Evolutionary conservation across 1,139 yeast species (phyloP).

Genomic region (Sugiyamaella neomexicana): DNA sequence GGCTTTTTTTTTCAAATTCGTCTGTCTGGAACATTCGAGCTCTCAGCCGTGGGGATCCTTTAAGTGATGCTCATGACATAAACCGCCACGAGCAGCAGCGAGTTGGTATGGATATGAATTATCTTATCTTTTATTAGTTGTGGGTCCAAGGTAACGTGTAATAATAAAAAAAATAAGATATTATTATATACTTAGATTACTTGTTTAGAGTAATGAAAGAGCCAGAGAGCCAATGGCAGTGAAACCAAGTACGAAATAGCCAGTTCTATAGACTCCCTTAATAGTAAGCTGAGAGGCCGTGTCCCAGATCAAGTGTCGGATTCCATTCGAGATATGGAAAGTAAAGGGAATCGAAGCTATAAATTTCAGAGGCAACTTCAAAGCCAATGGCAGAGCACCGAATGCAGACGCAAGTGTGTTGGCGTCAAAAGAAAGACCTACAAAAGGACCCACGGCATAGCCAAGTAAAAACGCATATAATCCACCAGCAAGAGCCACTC

Average conservation of each 20-base stretch:
- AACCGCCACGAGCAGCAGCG: too few species aligned
- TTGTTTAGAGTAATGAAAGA: slow-evolving; percentile 39
- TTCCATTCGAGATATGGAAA: slow-evolving; percentile 80
- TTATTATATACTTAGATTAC: not conserved
- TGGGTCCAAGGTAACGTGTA: too few species aligned
- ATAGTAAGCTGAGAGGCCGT: slow-evolving; percentile 72
- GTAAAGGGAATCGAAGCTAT: slow-evolving; percentile 79
- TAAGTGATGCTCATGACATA: not conserved
- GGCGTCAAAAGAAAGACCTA: slow-evolving; percentile 62
- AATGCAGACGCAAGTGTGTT: slow-evolving; percentile 53
- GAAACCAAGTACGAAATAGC: slow-evolving; percentile 76
- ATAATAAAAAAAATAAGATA: too few species aligned
- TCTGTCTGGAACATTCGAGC: slow-evolving; percentile 13
- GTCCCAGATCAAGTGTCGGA: slow-evolving; percentile 95
- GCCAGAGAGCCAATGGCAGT: slow-evolving; percentile 63
- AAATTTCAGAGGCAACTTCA: slow-evolving; percentile 66
- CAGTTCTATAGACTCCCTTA: slow-evolving; percentile 90
- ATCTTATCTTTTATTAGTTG: too few species aligned
- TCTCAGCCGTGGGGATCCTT: slow-evolving; percentile 2
- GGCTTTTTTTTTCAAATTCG: slow-evolving; percentile 9
- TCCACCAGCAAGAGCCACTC: slow-evolving; percentile 73
- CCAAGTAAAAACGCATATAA: slow-evolving; percentile 73
- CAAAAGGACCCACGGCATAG: slow-evolving; percentile 67
- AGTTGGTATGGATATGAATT: too few species aligned
- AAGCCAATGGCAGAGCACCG: slow-evolving; percentile 57